Conservation (phyloP, 805 yeast species). For the Ogataea salicorniae region DNA sequence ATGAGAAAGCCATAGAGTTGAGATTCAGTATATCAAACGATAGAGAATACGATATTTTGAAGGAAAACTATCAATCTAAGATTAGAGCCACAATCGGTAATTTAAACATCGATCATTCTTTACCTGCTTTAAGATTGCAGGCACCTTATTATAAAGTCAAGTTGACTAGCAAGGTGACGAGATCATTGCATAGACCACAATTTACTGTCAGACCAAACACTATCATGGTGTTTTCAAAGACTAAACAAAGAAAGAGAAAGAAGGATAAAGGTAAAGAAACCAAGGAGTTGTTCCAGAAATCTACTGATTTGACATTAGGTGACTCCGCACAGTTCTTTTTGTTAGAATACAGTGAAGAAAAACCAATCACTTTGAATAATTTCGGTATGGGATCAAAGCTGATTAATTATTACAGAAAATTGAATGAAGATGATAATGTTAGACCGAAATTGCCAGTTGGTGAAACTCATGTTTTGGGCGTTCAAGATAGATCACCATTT, state of each 20-base stretch:
- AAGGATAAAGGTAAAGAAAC: conserved; percentile 82
- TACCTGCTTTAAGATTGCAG: conserved; percentile 82
- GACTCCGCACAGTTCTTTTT: conserved; percentile 75
- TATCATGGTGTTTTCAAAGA: conserved; percentile 65
- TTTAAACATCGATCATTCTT: conserved; percentile 83
- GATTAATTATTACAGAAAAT: conserved; percentile 88
- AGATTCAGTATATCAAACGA: conserved; percentile 88
- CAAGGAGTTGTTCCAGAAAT: conserved; percentile 62
- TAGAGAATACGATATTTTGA: conserved; percentile 72
- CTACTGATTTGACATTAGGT: conserved; percentile 75
- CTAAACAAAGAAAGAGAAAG: conserved; percentile 78
- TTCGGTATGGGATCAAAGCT: conserved; percentile 96
- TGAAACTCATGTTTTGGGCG: conserved; percentile 94
- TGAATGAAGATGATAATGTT: conserved; percentile 68
- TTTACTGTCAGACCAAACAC: conserved; percentile 78
- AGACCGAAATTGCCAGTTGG: conserved; percentile 89
- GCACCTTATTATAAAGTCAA: conserved; percentile 86
- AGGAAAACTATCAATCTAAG: conserved; percentile 83
- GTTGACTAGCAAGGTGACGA: conserved; percentile 57
- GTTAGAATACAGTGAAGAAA: conserved; percentile 87
- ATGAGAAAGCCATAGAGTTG: conserved; percentile 47
- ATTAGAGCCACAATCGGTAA: conserved; percentile 91
- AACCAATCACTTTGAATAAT: conserved; percentile 74
- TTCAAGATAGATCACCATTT: conserved; percentile 92
- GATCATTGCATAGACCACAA: conserved; percentile 76